These are phyloP conservation scores for Fusarium acutatum DNA, from an alignment of 2,329 filamentous ascomycete species.

Conservation along the genomic window DNA sequence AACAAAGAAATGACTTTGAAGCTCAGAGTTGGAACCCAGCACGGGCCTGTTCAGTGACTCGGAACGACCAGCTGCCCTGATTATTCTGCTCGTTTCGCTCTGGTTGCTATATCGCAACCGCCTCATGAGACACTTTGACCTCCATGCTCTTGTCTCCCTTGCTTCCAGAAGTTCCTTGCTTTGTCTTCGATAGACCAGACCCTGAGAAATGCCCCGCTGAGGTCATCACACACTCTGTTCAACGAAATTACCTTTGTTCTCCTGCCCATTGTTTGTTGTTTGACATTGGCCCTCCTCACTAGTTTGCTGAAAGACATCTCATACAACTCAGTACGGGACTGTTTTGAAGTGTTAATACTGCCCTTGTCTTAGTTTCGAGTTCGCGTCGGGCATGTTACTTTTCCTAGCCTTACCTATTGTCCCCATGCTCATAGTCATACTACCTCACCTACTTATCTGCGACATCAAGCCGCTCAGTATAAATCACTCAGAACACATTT, in stretches of 20 bases:
- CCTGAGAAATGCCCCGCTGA: background rate
- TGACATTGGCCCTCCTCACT: background rate
- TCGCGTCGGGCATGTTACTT: slow-evolving; percentile 4
- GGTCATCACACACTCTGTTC: background rate
- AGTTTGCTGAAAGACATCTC: slow-evolving; percentile 1
- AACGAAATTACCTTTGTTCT: background rate
- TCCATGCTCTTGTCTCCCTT: slow-evolving; percentile 14
- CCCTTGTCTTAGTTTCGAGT: slow-evolving; percentile 28
- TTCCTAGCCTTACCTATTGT: background rate
- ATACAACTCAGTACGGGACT: slow-evolving; percentile 11
- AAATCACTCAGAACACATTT: background rate
- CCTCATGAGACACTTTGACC: slow-evolving; percentile 14
- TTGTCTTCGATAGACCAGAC: slow-evolving; percentile 5
- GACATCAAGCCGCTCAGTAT: background rate
- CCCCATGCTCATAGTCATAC: slow-evolving; percentile 16
- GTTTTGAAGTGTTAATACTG: background rate
- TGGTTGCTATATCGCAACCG: slow-evolving; percentile 5
- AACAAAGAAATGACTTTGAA: background rate
- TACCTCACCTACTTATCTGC: background rate
- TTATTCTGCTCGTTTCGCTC: background rate
- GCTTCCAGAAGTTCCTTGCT: background rate
- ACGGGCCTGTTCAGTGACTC: slow-evolving; percentile 1
- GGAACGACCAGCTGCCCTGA: background rate
- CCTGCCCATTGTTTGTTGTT: slow-evolving; percentile 4
- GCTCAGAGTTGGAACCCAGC: background rate